phyloP scores from a whole-genome alignment of 257 asterid genomes.

The Ilex asprella region DNA sequence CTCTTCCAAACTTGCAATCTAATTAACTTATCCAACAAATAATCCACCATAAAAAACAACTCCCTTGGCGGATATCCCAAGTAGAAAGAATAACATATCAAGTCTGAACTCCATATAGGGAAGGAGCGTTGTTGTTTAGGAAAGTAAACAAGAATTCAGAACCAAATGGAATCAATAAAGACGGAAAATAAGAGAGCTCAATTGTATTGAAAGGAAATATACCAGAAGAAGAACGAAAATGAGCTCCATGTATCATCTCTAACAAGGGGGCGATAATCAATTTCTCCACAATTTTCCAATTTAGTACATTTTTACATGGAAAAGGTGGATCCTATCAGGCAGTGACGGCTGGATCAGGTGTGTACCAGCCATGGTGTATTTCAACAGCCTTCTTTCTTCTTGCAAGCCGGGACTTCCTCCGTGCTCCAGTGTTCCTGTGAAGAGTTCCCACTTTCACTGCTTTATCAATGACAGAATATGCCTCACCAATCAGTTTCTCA shows the following conservation, averaged over 20 bases:
- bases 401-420: slow-evolving; percentile 95
- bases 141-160: not conserved
- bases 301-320: not conserved
- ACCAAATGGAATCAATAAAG: not conserved
- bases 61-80: too few species aligned
- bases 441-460: slow-evolving; percentile 74
- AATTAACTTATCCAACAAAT: too few species aligned
- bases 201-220: slow-evolving; percentile 11
- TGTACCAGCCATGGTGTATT: slow-evolving; percentile 86
- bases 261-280: too few species aligned
- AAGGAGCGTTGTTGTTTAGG: not conserved
- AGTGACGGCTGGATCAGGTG: slow-evolving; percentile 38
- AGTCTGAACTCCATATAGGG: too few species aligned
- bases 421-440: slow-evolving; percentile 88
- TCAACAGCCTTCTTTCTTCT: slow-evolving; percentile 78
- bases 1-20: too few species aligned
- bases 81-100: too few species aligned
- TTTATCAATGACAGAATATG: slow-evolving; percentile 82
- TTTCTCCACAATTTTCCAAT: not conserved
- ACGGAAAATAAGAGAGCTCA: not conserved
- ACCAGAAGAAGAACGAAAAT: not conserved
- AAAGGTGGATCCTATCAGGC: slow-evolving; percentile 21
- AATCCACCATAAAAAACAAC: too few species aligned
- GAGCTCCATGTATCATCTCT: too few species aligned
- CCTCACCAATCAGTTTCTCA: slow-evolving; percentile 83